Evolutionary conservation across 2,329 filamentous ascomycete species (phyloP).

Genomic region (Penicillium paneum): DNA sequence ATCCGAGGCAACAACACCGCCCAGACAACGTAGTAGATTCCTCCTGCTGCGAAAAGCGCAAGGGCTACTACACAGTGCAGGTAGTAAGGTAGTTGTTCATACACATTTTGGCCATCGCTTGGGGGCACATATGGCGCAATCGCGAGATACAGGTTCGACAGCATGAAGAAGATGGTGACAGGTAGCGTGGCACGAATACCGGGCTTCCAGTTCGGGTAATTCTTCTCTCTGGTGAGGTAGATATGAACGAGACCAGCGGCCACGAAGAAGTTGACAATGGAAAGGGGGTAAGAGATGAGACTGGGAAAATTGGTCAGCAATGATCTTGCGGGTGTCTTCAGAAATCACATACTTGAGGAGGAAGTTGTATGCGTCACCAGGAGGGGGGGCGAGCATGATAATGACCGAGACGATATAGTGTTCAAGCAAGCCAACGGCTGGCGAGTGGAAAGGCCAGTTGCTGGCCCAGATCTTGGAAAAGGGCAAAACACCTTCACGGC

Average conservation of each 20-base stretch:
- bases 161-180: slow-evolving; percentile 52
- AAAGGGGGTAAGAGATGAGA: slow-evolving; percentile 41
- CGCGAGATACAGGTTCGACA: slow-evolving; percentile 53
- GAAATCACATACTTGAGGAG: slow-evolving; percentile 37
- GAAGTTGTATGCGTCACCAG: slow-evolving; percentile 68
- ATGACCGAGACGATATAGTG: slow-evolving; percentile 66
- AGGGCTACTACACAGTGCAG: slow-evolving; percentile 54
- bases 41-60: slow-evolving; percentile 49
- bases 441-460: slow-evolving; percentile 64
- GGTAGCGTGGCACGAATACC: slow-evolving; percentile 51
- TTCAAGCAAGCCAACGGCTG: slow-evolving; percentile 57
- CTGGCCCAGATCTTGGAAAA: slow-evolving; percentile 66
- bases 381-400: slow-evolving; percentile 63
- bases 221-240: slow-evolving; percentile 39
- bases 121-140: slow-evolving; percentile 54
- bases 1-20: slow-evolving; percentile 47
- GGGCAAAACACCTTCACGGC: slow-evolving; percentile 66
- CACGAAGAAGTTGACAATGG: slow-evolving; percentile 53
- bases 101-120: slow-evolving; percentile 48
- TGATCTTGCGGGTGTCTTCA: background rate
- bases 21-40: slow-evolving; percentile 53
- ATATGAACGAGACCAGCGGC: slow-evolving; percentile 49
- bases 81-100: slow-evolving; percentile 53
- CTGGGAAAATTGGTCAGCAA: slow-evolving; percentile 15
- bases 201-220: slow-evolving; percentile 48